Percentiles rank a stretch among this genome's conserved stretches.
phyloP scores from a whole-genome alignment of 306 rosid genomes.

The Lathyrus aphaca region DNA sequence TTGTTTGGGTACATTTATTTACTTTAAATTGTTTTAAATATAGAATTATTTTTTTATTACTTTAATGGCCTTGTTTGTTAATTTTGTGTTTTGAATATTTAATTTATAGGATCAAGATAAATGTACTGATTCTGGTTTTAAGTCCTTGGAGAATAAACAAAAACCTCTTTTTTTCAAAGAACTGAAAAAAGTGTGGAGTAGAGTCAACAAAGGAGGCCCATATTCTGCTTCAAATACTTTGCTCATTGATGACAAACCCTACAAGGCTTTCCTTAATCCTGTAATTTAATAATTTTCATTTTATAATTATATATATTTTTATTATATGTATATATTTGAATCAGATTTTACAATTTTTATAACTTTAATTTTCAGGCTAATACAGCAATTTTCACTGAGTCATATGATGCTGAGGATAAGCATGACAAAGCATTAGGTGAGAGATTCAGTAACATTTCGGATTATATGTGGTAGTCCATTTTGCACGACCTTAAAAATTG shows the following conservation, averaged over 20 bases:
- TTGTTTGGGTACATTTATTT: conserved; percentile 44
- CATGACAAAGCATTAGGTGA: conserved; percentile 34
- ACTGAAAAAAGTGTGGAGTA: neutral
- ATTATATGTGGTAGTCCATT: no score
- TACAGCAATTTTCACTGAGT: conserved; percentile 8
- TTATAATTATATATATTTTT: neutral
- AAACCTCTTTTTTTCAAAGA: conserved; percentile 40
- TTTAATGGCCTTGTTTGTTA: neutral
- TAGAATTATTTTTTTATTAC: no score
- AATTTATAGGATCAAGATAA: conserved; percentile 13
- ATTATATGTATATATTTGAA: neutral
- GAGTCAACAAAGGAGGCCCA: conserved; percentile 14
- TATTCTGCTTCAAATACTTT: conserved; percentile 34
- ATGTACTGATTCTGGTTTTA: conserved; percentile 23
- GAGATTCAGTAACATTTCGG: neutral
- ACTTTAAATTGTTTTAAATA: neutral
- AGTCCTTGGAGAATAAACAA: neutral
- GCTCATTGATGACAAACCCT: conserved; percentile 34
- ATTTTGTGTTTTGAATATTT: neutral
- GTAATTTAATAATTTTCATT: neutral
- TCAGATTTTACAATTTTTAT: neutral
- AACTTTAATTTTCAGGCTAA: neutral
- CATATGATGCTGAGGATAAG: conserved; percentile 11
- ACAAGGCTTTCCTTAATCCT: conserved; percentile 38
- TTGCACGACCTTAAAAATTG: no score